phyloP scores from a whole-genome alignment of 495 filamentous ascomycete genomes.

The Oleoguttula mirabilis region DNA sequence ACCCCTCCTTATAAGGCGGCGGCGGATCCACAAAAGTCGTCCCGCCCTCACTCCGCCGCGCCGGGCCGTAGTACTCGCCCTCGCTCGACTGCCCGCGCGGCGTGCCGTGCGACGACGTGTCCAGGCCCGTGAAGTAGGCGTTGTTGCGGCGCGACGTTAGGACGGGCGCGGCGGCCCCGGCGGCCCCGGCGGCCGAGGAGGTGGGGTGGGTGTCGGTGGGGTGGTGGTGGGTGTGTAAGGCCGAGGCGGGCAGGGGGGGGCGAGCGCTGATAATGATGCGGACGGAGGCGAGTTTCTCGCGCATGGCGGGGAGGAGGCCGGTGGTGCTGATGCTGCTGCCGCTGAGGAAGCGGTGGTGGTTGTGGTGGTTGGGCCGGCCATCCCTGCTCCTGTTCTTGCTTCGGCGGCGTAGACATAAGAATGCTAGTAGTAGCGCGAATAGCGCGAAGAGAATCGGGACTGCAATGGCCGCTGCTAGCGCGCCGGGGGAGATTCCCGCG shows the following conservation, averaged over 20 bases:
- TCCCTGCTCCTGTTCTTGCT: background rate
- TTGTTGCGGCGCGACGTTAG: background rate
- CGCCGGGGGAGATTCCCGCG: background rate
- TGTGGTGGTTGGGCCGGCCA: too few relatives aligned
- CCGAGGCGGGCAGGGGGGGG: too few relatives aligned
- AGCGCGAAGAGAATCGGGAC: conserved; percentile 6
- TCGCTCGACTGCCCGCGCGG: background rate
- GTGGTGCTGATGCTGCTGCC: too few relatives aligned
- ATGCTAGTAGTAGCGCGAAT: background rate
- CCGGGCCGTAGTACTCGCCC: too few relatives aligned
- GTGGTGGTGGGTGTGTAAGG: too few relatives aligned
- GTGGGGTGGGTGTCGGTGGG: too few relatives aligned
- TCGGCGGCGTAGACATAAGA: conserved; percentile 5
- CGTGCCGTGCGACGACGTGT: conserved; percentile 6
- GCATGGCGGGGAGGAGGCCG: conserved; percentile 1
- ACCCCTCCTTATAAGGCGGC: too few relatives aligned
- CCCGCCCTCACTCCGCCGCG: too few relatives aligned
- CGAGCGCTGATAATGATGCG: too few relatives aligned
- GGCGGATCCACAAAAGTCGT: too few relatives aligned
- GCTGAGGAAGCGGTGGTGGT: background rate
- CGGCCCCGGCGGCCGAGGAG: too few relatives aligned
- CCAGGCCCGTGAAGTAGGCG: conserved; percentile 7
- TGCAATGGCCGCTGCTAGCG: conserved; percentile 1
- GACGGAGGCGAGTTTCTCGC: conserved; percentile 1
- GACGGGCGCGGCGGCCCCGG: background rate